phyloP scores from a whole-genome alignment of 441 rosid species.

The Erodium trifolium region DNA sequence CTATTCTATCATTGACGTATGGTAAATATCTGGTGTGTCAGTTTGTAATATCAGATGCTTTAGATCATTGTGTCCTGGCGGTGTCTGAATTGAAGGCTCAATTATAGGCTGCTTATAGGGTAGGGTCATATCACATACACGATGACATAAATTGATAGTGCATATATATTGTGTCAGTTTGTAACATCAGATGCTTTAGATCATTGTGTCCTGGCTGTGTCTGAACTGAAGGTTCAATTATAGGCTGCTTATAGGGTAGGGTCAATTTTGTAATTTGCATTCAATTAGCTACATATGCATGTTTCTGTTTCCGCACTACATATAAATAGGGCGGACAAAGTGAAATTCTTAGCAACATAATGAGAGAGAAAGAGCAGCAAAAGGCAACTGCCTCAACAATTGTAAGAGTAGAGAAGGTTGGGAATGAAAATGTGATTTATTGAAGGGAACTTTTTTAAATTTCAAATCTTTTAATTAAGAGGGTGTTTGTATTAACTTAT shows the following conservation, averaged over 20 bases:
- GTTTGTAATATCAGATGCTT: not conserved
- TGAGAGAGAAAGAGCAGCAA: not conserved
- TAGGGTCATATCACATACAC: not conserved
- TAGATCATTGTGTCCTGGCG: not conserved
- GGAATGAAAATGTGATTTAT: not conserved
- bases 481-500: too few relatives aligned
- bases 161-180: not conserved
- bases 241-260: constrained; percentile 6
- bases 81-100: not conserved
- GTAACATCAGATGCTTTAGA: not conserved
- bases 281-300: not conserved
- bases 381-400: constrained; percentile 2
- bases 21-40: not conserved
- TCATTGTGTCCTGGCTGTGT: not conserved
- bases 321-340: not conserved
- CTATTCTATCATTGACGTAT: too few relatives aligned
- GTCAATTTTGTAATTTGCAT: not conserved
- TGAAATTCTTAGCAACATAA: not conserved
- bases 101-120: not conserved
- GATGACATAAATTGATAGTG: too few relatives aligned
- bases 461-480: not conserved
- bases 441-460: not conserved
- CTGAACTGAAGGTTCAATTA: not conserved
- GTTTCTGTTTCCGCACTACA: not conserved
- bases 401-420: not conserved